phyloP scores from a whole-genome alignment of 1,284 basidiomycete species.

The Heliocybe sulcata region DNA sequence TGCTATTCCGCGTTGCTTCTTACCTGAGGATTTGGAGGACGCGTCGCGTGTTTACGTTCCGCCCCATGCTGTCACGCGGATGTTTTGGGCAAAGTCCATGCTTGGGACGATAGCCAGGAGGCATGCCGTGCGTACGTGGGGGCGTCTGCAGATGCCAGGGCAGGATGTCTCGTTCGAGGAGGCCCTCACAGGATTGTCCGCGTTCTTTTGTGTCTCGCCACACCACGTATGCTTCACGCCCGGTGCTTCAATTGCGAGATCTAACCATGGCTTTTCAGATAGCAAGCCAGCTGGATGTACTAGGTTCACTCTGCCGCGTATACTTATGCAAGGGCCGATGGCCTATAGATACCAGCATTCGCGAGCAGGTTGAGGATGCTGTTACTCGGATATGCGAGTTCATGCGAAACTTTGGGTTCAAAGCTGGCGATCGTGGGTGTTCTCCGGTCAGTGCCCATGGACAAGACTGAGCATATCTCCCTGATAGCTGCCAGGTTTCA shows the following conservation, averaged over 20 bases:
- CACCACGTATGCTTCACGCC: slow-evolving; percentile 27
- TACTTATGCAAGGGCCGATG: slow-evolving; percentile 20
- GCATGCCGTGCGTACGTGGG: slow-evolving; percentile 37
- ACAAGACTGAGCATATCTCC: slow-evolving; percentile 1
- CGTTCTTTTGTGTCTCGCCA: slow-evolving; percentile 42
- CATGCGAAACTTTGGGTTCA: slow-evolving; percentile 37
- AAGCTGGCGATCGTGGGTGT: slow-evolving; percentile 26
- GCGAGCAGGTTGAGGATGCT: slow-evolving; percentile 18
- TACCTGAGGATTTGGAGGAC: neutral
- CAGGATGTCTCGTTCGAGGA: slow-evolving; percentile 34
- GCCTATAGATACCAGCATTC: slow-evolving; percentile 16
- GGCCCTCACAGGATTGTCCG: slow-evolving; percentile 43
- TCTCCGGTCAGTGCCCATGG: slow-evolving; percentile 1
- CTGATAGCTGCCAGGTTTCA: slow-evolving; percentile 23
- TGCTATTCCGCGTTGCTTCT: neutral
- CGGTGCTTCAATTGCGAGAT: neutral
- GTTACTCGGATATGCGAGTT: slow-evolving; percentile 38
- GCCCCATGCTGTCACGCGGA: slow-evolving; percentile 34
- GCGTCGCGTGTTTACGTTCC: neutral
- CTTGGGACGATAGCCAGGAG: slow-evolving; percentile 36
- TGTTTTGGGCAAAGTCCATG: slow-evolving; percentile 45
- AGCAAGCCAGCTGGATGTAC: slow-evolving; percentile 26
- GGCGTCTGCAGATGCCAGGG: slow-evolving; percentile 14
- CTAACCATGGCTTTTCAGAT: slow-evolving; percentile 19
- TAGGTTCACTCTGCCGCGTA: slow-evolving; percentile 33